Conservation (phyloP, 192 early-diverging fungal genomes). For the Tieghemiomyces parasiticus region DNA sequence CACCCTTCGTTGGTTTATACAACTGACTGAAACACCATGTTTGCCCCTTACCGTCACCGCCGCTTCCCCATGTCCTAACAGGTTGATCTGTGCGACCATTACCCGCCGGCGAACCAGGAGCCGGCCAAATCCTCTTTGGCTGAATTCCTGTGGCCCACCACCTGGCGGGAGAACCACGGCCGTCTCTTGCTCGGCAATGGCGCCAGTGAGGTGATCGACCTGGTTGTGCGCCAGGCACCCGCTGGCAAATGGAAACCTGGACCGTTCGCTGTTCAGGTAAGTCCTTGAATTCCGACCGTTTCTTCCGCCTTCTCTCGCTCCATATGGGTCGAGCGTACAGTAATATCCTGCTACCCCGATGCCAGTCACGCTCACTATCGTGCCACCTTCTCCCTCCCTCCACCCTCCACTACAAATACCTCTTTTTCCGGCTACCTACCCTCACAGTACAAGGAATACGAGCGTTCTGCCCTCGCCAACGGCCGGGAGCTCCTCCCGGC, state of each 20-base stretch:
- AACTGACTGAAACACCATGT: too few species aligned
- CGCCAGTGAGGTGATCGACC: constrained; percentile 80
- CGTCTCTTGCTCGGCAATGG: constrained; percentile 77
- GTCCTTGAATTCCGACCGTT: not conserved
- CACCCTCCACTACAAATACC: too few species aligned
- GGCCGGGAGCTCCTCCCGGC: constrained; percentile 45
- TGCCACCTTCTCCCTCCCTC: too few species aligned
- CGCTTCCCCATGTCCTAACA: constrained; percentile 11
- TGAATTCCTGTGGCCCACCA: constrained; percentile 58
- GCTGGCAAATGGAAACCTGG: constrained; percentile 72
- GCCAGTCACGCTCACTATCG: too few species aligned
- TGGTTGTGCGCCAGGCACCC: constrained; percentile 64
- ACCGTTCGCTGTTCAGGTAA: constrained; percentile 58
- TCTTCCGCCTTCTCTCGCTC: too few species aligned
- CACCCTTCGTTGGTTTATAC: too few species aligned
- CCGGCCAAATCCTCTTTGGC: constrained; percentile 73
- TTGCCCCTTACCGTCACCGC: too few species aligned
- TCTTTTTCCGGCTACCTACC: too few species aligned
- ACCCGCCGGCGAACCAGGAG: constrained; percentile 84
- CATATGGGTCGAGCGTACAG: too few species aligned
- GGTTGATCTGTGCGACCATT: constrained; percentile 62
- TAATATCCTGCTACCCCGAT: too few species aligned
- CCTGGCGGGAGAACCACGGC: constrained; percentile 33
- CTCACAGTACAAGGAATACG: constrained; percentile 74
- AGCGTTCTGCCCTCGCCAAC: constrained; percentile 68